A percentile compares a stretch with the other conserved stretches of the same genome.
These are phyloP conservation scores for Brassica hybrid DNA, from an alignment of 441 rosid species.

Conservation along the genomic window DNA sequence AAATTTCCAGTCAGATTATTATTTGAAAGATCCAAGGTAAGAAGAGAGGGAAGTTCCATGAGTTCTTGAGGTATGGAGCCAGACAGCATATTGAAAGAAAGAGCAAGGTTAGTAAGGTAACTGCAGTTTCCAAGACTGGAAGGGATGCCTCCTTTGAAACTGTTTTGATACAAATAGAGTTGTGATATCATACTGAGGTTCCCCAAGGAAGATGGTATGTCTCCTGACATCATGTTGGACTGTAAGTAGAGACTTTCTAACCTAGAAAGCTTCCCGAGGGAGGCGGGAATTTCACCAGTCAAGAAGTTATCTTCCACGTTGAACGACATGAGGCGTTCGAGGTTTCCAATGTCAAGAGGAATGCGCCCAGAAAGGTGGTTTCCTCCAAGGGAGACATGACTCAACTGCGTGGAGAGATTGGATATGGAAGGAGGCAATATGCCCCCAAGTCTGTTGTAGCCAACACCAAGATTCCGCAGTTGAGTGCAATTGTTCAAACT, in stretches of 20 bases:
- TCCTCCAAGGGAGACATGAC: background rate
- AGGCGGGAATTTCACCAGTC: background rate
- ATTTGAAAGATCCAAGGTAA: background rate
- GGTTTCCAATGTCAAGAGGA: background rate
- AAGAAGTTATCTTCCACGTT: background rate
- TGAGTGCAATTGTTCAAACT: background rate
- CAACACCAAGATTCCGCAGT: background rate
- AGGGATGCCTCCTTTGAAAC: background rate
- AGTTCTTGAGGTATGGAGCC: background rate
- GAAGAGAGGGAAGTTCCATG: background rate
- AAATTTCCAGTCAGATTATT: background rate
- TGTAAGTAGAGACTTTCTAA: background rate
- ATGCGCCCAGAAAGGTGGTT: background rate
- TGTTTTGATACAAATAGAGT: background rate
- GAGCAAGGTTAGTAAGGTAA: background rate
- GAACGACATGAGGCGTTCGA: background rate
- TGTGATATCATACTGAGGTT: background rate
- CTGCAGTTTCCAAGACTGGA: background rate
- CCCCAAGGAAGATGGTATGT: background rate
- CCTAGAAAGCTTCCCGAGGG: background rate
- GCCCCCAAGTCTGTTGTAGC: background rate
- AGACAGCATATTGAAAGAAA: background rate
- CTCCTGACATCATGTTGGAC: background rate
- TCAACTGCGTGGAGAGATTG: background rate
- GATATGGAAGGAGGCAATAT: background rate